phyloP scores from a whole-genome alignment of 495 filamentous ascomycete genomes.

The Neurospora sp. region DNA sequence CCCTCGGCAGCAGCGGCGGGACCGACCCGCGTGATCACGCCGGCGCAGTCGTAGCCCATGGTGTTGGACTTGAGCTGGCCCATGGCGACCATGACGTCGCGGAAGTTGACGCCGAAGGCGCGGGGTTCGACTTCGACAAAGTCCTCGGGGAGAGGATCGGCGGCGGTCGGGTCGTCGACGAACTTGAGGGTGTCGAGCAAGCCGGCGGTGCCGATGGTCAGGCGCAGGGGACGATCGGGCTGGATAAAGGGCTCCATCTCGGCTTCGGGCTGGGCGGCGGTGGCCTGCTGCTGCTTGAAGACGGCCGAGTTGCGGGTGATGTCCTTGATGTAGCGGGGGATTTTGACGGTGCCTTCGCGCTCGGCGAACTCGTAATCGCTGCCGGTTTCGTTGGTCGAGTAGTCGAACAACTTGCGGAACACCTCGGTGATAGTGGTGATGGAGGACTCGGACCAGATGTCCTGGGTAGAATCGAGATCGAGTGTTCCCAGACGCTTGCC shows the following conservation, averaged over 20 bases:
- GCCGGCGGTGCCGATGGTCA: slow-evolving; percentile 23
- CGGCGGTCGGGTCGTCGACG: slow-evolving; percentile 15
- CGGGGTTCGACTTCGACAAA: slow-evolving; percentile 32
- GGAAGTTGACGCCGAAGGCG: slow-evolving; percentile 34
- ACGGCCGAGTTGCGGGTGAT: slow-evolving; percentile 19
- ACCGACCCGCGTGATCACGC: slow-evolving; percentile 44
- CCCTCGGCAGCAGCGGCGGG: slow-evolving; percentile 30
- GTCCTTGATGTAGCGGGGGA: slow-evolving; percentile 26
- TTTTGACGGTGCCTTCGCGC: slow-evolving; percentile 13
- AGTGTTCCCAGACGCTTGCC: slow-evolving; percentile 17
- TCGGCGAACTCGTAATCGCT: slow-evolving; percentile 23
- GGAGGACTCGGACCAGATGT: slow-evolving; percentile 9
- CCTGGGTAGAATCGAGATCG: slow-evolving; percentile 14
- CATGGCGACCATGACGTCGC: slow-evolving; percentile 43
- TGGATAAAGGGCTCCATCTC: slow-evolving; percentile 20
- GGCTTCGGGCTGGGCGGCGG: not conserved
- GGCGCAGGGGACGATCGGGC: slow-evolving; percentile 16
- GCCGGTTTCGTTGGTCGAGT: not conserved
- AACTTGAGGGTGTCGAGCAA: slow-evolving; percentile 24
- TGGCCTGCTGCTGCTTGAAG: slow-evolving; percentile 2
- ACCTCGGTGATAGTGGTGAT: slow-evolving; percentile 16
- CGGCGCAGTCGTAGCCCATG: slow-evolving; percentile 36
- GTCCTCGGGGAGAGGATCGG: slow-evolving; percentile 12
- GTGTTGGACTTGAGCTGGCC: slow-evolving; percentile 30
- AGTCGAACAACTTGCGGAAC: slow-evolving; percentile 14